A percentile compares a stretch with the other conserved stretches of the same genome.
Conservation (phyloP, 805 yeast genomes). For the Isabelozyma rhagii region DNA sequence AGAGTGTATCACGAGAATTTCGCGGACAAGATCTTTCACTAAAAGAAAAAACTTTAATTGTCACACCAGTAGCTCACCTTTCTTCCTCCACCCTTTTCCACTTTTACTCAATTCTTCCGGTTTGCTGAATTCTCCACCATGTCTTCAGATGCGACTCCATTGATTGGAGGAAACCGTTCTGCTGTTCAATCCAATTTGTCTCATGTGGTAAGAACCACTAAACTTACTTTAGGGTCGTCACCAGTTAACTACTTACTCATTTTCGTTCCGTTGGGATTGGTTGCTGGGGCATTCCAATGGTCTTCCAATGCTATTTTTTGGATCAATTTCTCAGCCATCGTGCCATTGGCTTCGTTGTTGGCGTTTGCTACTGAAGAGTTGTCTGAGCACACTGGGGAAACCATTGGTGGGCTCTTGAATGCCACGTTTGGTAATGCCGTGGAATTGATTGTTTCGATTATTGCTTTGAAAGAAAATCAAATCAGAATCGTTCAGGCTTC, state of each 20-base stretch:
- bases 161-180: too few species aligned
- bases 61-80: neutral
- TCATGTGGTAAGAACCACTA: constrained; percentile 6
- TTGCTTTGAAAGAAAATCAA: constrained; percentile 83
- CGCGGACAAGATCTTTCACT: too few species aligned
- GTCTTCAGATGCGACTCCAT: neutral
- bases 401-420: constrained; percentile 89
- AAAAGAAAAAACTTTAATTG: too few species aligned
- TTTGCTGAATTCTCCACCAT: neutral
- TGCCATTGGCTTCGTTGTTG: constrained; percentile 86
- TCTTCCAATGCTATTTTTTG: constrained; percentile 56
- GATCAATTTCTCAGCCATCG: constrained; percentile 83
- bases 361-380: constrained; percentile 94
- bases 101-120: neutral
- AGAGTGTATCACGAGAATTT: too few species aligned
- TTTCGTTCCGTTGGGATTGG: constrained; percentile 85
- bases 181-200: too few species aligned
- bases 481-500: constrained; percentile 94
- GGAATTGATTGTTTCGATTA: constrained; percentile 89
- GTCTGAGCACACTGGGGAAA: constrained; percentile 83
- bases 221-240: constrained; percentile 46
- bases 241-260: constrained; percentile 74
- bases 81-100: neutral
- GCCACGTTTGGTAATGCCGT: constrained; percentile 99
- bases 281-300: constrained; percentile 62